A percentile compares a stretch with the other conserved stretches of the same genome.
phyloP scores from a whole-genome alignment of 202 grass and related monocot species.

The Carex sylvatica region DNA sequence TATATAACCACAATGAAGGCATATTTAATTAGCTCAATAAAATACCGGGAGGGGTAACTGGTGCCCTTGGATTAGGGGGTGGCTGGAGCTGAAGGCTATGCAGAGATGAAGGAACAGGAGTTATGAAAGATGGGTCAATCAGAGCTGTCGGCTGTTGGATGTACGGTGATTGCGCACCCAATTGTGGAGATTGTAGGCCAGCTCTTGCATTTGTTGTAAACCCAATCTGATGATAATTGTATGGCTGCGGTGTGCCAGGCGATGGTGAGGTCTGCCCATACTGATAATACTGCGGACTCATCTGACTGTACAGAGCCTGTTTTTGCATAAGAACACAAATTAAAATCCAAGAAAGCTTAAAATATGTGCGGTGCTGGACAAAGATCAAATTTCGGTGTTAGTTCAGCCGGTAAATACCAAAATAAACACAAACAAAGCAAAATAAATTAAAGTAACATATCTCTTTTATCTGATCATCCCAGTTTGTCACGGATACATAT shows the following conservation, averaged over 20 bases:
- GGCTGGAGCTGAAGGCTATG: constrained; percentile 54
- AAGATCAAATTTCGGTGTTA: not conserved
- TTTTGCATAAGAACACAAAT: not conserved
- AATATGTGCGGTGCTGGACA: not conserved
- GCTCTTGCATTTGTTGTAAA: constrained; percentile 26
- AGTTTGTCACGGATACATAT: not conserved
- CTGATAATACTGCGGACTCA: constrained; percentile 65
- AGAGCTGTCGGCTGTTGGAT: constrained; percentile 34
- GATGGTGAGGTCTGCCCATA: constrained; percentile 61
- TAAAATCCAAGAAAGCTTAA: not conserved
- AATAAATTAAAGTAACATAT: not conserved
- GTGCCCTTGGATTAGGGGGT: constrained; percentile 46
- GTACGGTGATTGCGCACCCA: constrained; percentile 29
- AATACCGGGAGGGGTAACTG: constrained; percentile 42
- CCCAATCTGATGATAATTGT: constrained; percentile 52
- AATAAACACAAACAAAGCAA: too few relatives aligned
- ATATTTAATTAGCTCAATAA: not conserved
- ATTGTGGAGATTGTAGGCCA: constrained; percentile 38
- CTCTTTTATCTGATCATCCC: not conserved
- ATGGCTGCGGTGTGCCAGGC: constrained; percentile 34
- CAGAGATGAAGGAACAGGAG: constrained; percentile 27
- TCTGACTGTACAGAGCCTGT: constrained; percentile 63
- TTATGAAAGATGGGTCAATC: constrained; percentile 37
- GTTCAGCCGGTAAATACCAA: not conserved
- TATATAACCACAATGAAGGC: not conserved